A percentile compares a stretch with the other conserved stretches of the same genome.
Conservation (phyloP, 129 eudicot species). For the Flaveria robusta region DNA sequence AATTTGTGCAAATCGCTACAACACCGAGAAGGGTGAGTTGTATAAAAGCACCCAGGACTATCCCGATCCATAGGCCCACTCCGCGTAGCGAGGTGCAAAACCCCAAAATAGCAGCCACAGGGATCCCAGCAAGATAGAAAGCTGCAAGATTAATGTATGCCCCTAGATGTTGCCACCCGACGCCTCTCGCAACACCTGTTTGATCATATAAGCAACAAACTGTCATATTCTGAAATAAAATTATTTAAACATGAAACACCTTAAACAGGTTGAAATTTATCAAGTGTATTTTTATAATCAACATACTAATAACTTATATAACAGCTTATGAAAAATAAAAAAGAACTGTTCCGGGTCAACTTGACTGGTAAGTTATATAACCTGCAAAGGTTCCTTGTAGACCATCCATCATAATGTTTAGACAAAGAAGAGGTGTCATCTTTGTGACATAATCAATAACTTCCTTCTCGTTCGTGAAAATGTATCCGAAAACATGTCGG, state of each 20-base stretch:
- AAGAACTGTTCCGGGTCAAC: too few species aligned
- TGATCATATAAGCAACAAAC: conserved; percentile 7
- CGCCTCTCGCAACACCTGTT: conserved; percentile 83
- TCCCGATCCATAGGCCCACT: conserved; percentile 77
- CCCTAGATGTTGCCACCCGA: conserved; percentile 87
- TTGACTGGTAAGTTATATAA: too few species aligned
- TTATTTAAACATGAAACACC: neutral
- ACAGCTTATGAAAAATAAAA: too few species aligned
- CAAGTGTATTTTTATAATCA: too few species aligned
- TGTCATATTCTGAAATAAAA: neutral
- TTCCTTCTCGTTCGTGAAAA: conserved; percentile 68
- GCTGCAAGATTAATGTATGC: conserved; percentile 75
- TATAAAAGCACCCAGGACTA: conserved; percentile 54
- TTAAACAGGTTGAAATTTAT: too few species aligned
- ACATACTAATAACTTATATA: too few species aligned
- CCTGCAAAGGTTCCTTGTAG: conserved; percentile 70
- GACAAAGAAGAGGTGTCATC: conserved; percentile 72
- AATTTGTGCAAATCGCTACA: conserved; percentile 55
- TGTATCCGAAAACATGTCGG: conserved; percentile 58
- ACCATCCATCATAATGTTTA: conserved; percentile 54
- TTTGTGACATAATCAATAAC: conserved; percentile 68
- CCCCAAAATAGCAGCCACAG: conserved; percentile 53
- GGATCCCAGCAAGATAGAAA: conserved; percentile 69
- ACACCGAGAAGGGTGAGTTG: conserved; percentile 47
- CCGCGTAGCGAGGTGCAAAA: conserved; percentile 60